Conservation (phyloP, 2,329 filamentous ascomycete species). For the Zymoseptoria passerinii region DNA sequence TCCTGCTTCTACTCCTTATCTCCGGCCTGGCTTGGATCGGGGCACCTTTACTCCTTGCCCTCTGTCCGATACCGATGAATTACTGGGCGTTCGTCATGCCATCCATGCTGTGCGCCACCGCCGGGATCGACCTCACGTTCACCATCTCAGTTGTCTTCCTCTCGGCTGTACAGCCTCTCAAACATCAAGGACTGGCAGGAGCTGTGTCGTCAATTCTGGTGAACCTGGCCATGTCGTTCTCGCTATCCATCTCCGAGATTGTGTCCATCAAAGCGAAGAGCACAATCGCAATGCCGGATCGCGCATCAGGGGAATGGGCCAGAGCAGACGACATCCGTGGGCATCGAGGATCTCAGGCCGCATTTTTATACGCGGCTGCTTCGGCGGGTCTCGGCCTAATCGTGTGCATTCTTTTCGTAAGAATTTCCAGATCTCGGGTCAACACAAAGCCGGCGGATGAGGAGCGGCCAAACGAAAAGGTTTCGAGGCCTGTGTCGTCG, state of each 20-base stretch:
- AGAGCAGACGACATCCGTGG: slow-evolving; percentile 1
- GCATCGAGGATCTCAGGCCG: slow-evolving; percentile 19
- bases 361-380: slow-evolving; percentile 27
- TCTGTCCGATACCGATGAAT: slow-evolving; percentile 23
- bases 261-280: slow-evolving; percentile 18
- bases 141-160: slow-evolving; percentile 29
- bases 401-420: slow-evolving; percentile 22
- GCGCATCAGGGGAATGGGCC: background rate
- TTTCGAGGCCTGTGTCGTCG: background rate
- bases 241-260: slow-evolving; percentile 29
- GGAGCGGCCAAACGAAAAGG: slow-evolving; percentile 5
- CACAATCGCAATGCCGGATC: slow-evolving; percentile 3
- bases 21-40: slow-evolving; percentile 30
- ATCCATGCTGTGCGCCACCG: slow-evolving; percentile 30
- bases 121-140: slow-evolving; percentile 31
- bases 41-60: slow-evolving; percentile 29
- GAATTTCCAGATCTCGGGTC: slow-evolving; percentile 21
- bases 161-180: slow-evolving; percentile 24
- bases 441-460: slow-evolving; percentile 16
- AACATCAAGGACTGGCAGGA: slow-evolving; percentile 29
- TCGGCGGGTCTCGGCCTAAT: slow-evolving; percentile 24
- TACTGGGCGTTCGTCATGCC: slow-evolving; percentile 32
- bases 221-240: slow-evolving; percentile 31
- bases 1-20: slow-evolving; percentile 24
- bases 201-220: slow-evolving; percentile 30